Base-by-base conservation (phyloP, 75 land plant species). In the Pinus albicaulis region DNA sequence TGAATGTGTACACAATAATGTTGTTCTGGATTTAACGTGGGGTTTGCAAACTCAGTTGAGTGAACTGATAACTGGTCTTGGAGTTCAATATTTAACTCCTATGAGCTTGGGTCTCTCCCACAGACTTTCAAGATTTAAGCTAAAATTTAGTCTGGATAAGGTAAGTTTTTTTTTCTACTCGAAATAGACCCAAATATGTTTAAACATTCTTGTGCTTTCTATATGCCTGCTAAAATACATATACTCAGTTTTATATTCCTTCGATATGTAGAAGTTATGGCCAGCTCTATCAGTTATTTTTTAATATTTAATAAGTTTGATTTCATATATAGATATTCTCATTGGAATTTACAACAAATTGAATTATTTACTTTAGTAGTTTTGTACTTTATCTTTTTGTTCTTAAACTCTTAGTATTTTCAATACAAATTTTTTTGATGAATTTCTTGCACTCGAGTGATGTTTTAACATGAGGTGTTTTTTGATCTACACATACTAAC, bases 131-230 rank as follows among this genome's bases (percentile, higher is more conserved):
- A 31, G 31, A 31, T 31, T 31, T 31, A 31, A 31, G 31, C 0
- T 31, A 31, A 31, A 96, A 72, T 96, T 94, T 71, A 96, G 99
- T 66, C 89, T 95, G 48, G 99, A 96, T 69, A 96, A 96, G 92
- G 99, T 94, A 63, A 44, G 19, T 14, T 3, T 52, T 53, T 3
- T 48, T 52, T 31, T 31, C 31, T 31, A 31, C 31, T 64, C 13
- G 4, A 3, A 64, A 34, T 34, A 31, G 10, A 64, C 4, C 7
- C 15, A 19, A 6, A 64, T 19, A 34, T 64, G 68, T 1, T 64
- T 31, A 1, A 31, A 31, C 31, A 31, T 31, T 28, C 41, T 28
- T 34, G 68, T n/a, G 61, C 6, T 31, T 11, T 41, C 5, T 34
- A 20, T 31, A 28, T 69, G 11, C 13, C 13, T 69, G 2, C 38